phyloP scores from a whole-genome alignment of 176 grass and related monocot species.

The Otatea glauca region DNA sequence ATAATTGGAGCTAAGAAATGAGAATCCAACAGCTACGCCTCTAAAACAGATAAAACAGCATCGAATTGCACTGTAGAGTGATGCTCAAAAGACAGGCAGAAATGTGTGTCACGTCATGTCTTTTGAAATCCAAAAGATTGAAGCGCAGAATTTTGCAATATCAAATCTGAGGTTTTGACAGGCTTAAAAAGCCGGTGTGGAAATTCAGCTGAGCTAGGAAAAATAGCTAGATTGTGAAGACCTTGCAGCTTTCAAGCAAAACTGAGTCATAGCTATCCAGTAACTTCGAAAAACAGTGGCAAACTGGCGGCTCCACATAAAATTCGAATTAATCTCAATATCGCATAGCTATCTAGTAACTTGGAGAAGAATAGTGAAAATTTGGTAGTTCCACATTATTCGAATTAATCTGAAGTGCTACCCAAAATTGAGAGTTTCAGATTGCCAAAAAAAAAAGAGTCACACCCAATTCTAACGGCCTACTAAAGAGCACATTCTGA shows the following conservation, averaged over 20 bases:
- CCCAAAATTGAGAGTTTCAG: background rate
- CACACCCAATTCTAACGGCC: background rate
- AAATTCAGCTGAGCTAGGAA: background rate
- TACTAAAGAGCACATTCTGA: background rate
- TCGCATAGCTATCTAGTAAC: background rate
- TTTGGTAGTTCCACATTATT: background rate
- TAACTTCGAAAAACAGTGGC: background rate
- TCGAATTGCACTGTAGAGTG: background rate
- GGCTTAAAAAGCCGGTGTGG: background rate
- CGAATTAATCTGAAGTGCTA: background rate
- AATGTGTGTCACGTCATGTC: background rate
- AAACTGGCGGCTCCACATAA: background rate
- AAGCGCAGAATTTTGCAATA: background rate
- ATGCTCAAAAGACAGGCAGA: background rate
- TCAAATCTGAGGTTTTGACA: conserved; percentile 7
- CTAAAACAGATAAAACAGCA: background rate
- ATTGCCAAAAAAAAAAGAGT: background rate
- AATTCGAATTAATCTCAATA: background rate
- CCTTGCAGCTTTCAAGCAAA: conserved; percentile 16
- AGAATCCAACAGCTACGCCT: background rate
- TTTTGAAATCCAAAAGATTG: conserved; percentile 1
- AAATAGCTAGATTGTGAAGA: conserved; percentile 11
- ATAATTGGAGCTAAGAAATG: conserved; percentile 12
- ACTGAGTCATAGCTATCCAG: background rate
- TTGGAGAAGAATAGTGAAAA: background rate